Base-by-base conservation (phyloP, 768 basidiomycete genomes). In the Mycena leptocephala region DNA sequence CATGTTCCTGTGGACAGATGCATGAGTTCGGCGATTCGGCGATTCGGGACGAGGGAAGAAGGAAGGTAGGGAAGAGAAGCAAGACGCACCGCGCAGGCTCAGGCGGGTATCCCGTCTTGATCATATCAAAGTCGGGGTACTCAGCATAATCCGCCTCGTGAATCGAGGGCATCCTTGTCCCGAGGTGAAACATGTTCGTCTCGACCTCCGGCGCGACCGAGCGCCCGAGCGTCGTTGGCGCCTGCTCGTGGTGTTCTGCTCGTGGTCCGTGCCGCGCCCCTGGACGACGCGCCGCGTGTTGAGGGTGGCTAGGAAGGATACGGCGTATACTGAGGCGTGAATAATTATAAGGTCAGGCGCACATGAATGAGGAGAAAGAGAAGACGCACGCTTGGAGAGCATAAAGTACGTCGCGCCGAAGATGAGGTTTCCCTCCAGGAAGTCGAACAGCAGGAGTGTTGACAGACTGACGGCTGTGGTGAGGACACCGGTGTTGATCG, bases 331-430 rank as follows among this genome's bases (percentile, higher is more conserved):
- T 90, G 68, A 26, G 39, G 26, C 72, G 39, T 33, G 20, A 14
- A 32, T 22, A 8, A n/a, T 37, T 56, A 63, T 89, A 0, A 89
- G 90, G n/a, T n/a, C n/a, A n/a, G n/a, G 75, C 93, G 93, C 28
- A 93, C 92, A 92, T 70, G 30, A 62, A n/a, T 71, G 33, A 20
- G 58, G 37, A 61, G 14, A 72, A 33, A n/a, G 61, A 33, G 63
- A 56, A 61, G 59, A 82, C 92, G 77, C 80, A 93, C 93, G 78
- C 85, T 94, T 95, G 82, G 90, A 92, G 41, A 94, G 82, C 63
- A 92, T 87, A 75, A 95, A 93, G 81, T 93, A 94, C 59, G 88
- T 87, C 11, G 88, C 88, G 46, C 90, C 86, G 80, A 92, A 95
- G 66, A 92, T 88, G 62, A 95, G 86, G 77, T 92, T 93, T 18